Base-by-base conservation (phyloP, 768 basidiomycete genomes). In the Mycena filopes region DNA sequence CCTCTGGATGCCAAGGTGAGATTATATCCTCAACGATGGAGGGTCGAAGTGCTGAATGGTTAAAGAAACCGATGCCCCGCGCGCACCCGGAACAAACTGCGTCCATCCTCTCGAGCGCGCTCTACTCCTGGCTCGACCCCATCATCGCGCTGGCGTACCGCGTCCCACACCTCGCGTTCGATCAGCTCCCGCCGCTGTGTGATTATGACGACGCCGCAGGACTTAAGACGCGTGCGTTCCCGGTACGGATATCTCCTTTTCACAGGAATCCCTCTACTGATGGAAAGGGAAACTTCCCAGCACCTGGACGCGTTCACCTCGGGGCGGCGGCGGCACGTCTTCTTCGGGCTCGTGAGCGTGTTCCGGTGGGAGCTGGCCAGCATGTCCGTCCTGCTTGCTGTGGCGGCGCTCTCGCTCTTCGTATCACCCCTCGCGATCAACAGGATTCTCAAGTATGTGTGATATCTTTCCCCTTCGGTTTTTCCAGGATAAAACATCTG, bases 121-220 rank as follows among this genome's bases (percentile, higher is more conserved):
- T 81, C 7, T 90, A 83, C 71, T 74, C 78, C 21, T 92, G 82
- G 75, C 73, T 91, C 64, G 86, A 90, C 65, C 79, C 81, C 5
- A 74, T 86, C 47, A 74, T 90, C 26, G 77, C 75, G 60, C 70
- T 76, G 12, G 85, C 82, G 0, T 80, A 80, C 65, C 73, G 78
- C 20, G 70, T 82, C n/a, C 69, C 81, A 4, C 86, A 86, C 69
- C 71, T 88, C 4, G 68, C 80, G 1, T 75, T 76, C 41, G 87
- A 89, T 41, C 73, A 89, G 55, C 77, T 89, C 45, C 89, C 89
- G 11, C 87, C 86, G 4, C 84, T 91, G 75, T 84, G 84, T 4
- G 88, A 89, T 65, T 84, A 87, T 55, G 89, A 91, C 59, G 55
- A 60, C 49, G 68, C 73, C 3, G 53, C 68, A 13, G 16, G 72